Conservation (phyloP, 495 filamentous ascomycete genomes). For the Lasiosphaeria hispida region DNA sequence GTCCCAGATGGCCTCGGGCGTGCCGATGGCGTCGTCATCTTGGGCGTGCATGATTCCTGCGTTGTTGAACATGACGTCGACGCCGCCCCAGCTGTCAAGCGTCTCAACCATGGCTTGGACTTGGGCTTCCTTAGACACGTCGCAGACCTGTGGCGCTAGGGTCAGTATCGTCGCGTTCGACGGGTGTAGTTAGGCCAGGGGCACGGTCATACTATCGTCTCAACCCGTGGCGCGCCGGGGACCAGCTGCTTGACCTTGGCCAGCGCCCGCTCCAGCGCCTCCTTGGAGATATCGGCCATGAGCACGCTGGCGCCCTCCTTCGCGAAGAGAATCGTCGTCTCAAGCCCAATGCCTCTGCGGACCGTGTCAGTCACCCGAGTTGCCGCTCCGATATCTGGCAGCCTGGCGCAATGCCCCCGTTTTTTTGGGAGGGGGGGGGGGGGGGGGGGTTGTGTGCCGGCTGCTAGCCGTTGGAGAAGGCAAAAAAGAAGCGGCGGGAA, state of each 20-base stretch:
- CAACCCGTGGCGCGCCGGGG: constrained; percentile 58
- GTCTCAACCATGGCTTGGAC: constrained; percentile 68
- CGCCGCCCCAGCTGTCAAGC: constrained; percentile 82
- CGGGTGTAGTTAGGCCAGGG: neutral
- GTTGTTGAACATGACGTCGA: constrained; percentile 98
- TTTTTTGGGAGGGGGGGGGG: too few relatives aligned
- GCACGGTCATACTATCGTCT: constrained; percentile 47
- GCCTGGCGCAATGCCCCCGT: neutral
- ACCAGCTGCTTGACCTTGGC: constrained; percentile 70
- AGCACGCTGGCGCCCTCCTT: constrained; percentile 86
- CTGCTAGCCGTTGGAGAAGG: too few relatives aligned
- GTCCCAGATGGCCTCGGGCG: constrained; percentile 91
- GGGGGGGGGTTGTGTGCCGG: too few relatives aligned
- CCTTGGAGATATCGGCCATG: constrained; percentile 75
- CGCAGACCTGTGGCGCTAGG: constrained; percentile 42
- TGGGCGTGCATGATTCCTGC: constrained; percentile 95
- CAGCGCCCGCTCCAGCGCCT: constrained; percentile 56
- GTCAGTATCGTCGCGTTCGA: neutral
- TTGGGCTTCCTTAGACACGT: constrained; percentile 69
- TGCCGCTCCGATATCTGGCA: neutral
- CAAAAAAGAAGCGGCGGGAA: neutral
- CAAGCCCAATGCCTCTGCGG: constrained; percentile 86
- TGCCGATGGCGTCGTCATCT: constrained; percentile 82
- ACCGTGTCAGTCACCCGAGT: neutral
- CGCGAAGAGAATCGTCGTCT: constrained; percentile 88